Evolutionary conservation across 2,329 filamentous ascomycete genomes (phyloP), one percentile per base, ranked within the genome.

Genomic region (Trichoderma polysporum): DNA sequence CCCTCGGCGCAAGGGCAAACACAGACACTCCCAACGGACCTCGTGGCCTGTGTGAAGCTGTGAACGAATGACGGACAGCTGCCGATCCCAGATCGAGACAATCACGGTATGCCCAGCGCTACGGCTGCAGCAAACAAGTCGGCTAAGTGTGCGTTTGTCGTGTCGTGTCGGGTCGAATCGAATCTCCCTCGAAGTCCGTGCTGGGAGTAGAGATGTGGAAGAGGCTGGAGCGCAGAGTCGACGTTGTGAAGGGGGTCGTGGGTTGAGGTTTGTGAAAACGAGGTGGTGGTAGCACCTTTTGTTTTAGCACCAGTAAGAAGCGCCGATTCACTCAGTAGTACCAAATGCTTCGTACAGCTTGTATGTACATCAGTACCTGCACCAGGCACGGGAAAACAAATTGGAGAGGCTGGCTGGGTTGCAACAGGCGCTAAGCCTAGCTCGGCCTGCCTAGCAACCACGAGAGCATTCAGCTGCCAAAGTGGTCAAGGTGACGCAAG

Each of bases 341-440:
- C n/a, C n/a, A n/a, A n/a, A n/a, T n/a, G n/a, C n/a, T n/a, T n/a
- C n/a, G n/a, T 53, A 49, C 63, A 66, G 59, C 49, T 35, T 33
- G 63, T 47, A 50, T 45, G n/a, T 45, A 45, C 41, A 45, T 45
- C 8, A 19, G 37, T 41, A 41, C 49, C 39, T 47, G 29, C 17
- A n/a, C n/a, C 39, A 65, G 52, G 62, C 35, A 65, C 35, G 63
- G 53, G 17, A 47, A 61, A 56, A 63, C 35, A 63, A 67, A 67
- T 25, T 39, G 17, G 49, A 52, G 65, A 62, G 63, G 63, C 54
- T 66, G 63, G 63, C 54, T 47, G 47, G 62, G 33, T 31, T 35
- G 31, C 33, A 39, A 29, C 12, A 2, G 37, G 39, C 47, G 35
- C 39, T 47, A 61, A 39, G 37, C 53, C 50, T 12, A 35, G 29